phyloP scores from a whole-genome alignment of 169 alveolate genomes.

The Babesia caballi region DNA sequence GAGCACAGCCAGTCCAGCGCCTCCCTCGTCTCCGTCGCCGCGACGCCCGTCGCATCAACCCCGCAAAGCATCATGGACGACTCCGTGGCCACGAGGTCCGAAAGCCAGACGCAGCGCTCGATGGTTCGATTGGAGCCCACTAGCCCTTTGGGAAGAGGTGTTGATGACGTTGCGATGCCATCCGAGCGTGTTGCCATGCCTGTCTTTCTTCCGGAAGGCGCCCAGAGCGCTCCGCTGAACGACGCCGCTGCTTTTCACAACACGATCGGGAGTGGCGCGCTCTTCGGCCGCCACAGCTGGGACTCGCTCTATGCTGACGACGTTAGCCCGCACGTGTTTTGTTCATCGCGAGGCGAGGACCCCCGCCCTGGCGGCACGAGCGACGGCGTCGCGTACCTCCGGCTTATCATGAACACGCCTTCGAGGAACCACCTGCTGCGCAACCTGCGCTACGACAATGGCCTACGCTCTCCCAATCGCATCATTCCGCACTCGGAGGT shows the following conservation, averaged over 20 bases:
- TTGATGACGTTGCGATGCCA: background rate
- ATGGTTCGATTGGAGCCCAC: background rate
- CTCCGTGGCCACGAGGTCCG: conserved; percentile 1
- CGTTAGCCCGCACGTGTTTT: background rate
- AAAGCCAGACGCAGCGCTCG: background rate
- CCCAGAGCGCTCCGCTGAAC: background rate
- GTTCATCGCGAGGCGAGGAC: background rate
- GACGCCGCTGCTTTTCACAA: background rate
- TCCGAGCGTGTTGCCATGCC: background rate
- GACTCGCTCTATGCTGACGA: background rate
- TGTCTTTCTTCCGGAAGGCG: background rate
- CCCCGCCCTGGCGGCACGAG: background rate
- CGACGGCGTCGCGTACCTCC: conserved; percentile 22
- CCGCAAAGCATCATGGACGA: conserved; percentile 4
- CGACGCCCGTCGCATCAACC: conserved; percentile 1
- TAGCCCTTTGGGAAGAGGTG: background rate
- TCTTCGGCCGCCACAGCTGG: background rate
- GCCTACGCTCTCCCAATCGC: conserved; percentile 1
- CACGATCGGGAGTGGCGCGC: background rate
- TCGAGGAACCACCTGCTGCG: conserved; percentile 18
- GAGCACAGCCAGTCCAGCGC: background rate
- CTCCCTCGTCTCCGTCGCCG: background rate
- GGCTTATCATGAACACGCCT: conserved; percentile 24
- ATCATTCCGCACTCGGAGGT: background rate
- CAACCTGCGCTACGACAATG: conserved; percentile 16